Evolutionary conservation across 495 filamentous ascomycete species (phyloP).

Genomic region (Aspergillus leporis): DNA sequence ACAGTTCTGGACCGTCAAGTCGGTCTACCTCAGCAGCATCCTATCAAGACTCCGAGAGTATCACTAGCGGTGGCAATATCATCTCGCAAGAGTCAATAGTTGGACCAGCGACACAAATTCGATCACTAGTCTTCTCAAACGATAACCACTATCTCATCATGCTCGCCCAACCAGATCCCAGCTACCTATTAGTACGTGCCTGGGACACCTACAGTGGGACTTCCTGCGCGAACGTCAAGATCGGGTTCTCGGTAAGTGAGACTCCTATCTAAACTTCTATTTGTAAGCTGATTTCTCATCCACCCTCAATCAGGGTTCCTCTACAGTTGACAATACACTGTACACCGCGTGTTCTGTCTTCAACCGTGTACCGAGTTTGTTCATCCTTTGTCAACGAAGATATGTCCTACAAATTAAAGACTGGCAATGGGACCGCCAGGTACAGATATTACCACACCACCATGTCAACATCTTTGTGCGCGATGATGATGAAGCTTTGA

Average conservation of each 20-base stretch:
- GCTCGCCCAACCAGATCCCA: conserved; percentile 8
- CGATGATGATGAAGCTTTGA: conserved; percentile 11
- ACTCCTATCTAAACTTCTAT: background rate
- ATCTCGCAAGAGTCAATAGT: background rate
- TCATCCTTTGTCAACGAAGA: conserved; percentile 12
- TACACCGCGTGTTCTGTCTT: conserved; percentile 10
- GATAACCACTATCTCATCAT: conserved; percentile 16
- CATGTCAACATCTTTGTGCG: conserved; percentile 14
- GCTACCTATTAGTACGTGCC: conserved; percentile 6
- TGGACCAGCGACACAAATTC: conserved; percentile 11
- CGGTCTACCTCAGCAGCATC: conserved; percentile 17
- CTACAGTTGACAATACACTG: background rate
- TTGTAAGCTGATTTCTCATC: background rate
- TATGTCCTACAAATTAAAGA: conserved; percentile 4
- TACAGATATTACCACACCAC: background rate
- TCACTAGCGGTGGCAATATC: conserved; percentile 7
- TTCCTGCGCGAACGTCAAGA: conserved; percentile 5
- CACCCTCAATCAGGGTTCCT: background rate
- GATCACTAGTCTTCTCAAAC: conserved; percentile 16
- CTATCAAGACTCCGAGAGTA: background rate
- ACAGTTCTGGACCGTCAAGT: conserved; percentile 10
- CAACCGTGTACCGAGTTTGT: conserved; percentile 2
- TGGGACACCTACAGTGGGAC: conserved; percentile 14
- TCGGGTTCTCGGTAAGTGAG: conserved; percentile 13
- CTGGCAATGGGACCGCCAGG: background rate